These are phyloP conservation scores for Lachancea sp. DNA, from an alignment of 805 yeast genomes.

Conservation along the genomic window DNA sequence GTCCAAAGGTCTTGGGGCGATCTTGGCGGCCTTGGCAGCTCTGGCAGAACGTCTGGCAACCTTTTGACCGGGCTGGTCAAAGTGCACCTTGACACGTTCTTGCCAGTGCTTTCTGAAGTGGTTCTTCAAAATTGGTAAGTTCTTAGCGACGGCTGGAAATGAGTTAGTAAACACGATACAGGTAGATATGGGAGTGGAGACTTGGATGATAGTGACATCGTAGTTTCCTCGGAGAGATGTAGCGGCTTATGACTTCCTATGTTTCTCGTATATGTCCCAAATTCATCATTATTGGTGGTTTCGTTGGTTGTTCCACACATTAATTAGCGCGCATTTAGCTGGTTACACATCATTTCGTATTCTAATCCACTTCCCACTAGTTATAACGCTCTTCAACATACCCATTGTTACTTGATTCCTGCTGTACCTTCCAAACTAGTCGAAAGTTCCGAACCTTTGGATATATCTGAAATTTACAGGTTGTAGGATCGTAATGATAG, in stretches of 20 bases:
- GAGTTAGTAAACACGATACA: neutral
- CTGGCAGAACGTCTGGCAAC: conserved; percentile 93
- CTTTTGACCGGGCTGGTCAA: conserved; percentile 99
- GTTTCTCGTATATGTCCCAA: no score
- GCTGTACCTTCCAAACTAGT: conserved; percentile 18
- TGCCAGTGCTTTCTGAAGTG: conserved; percentile 99
- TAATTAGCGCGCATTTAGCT: no score
- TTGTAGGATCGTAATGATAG: neutral
- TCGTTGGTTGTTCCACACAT: no score
- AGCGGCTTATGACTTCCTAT: no score
- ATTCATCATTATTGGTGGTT: no score
- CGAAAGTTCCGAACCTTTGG: neutral
- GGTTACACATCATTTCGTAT: neutral
- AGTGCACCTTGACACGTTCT: conserved; percentile 98
- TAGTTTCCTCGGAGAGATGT: no score
- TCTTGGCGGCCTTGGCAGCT: conserved; percentile 85
- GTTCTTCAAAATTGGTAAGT: conserved; percentile 97
- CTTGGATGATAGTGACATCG: no score
- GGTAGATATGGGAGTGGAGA: no score
- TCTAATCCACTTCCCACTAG: neutral
- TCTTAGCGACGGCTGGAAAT: conserved; percentile 89
- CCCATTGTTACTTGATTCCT: conserved; percentile 39
- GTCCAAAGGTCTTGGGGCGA: conserved; percentile 98
- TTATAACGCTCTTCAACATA: conserved; percentile 24
- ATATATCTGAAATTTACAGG: conserved; percentile 3